Percentiles rank a stretch among this genome's conserved stretches.
Conservation (phyloP, 176 grass and related monocot genomes). For the Musa troglodytarum region DNA sequence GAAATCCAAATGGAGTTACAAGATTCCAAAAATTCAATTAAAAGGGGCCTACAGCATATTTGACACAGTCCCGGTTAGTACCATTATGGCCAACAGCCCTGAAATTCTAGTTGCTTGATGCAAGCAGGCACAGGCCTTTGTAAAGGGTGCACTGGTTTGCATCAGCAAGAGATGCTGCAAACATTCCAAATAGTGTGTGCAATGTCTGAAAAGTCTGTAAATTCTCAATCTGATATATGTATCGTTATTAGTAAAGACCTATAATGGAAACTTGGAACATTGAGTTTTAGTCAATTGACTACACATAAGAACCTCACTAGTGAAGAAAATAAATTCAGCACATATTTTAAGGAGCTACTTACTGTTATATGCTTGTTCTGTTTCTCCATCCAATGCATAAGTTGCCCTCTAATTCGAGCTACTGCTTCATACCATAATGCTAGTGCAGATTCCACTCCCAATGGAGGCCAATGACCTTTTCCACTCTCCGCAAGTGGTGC, state of each 20-base stretch:
- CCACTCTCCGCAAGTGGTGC: constrained; percentile 81
- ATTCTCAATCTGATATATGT: background rate
- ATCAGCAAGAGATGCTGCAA: background rate
- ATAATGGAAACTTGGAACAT: background rate
- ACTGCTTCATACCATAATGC: constrained; percentile 94
- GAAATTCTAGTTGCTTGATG: too few relatives aligned
- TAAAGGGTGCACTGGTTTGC: too few relatives aligned
- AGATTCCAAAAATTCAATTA: too few relatives aligned
- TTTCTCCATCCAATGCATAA: constrained; percentile 96
- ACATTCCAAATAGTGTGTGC: background rate
- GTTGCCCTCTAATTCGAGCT: constrained; percentile 71
- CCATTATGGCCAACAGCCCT: too few relatives aligned
- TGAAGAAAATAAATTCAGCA: constrained; percentile 14
- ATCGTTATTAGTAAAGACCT: background rate
- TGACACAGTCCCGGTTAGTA: too few relatives aligned
- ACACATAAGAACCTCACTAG: background rate
- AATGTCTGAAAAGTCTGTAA: background rate
- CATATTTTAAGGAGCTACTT: constrained; percentile 34
- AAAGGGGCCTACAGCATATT: too few relatives aligned
- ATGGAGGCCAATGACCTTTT: constrained; percentile 83
- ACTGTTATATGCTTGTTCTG: constrained; percentile 93
- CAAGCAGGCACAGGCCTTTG: too few relatives aligned
- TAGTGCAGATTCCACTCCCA: constrained; percentile 74
- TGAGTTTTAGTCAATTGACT: constrained; percentile 6
- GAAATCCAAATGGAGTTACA: too few relatives aligned